Percentiles rank a stretch among this genome's conserved stretches.
Evolutionary conservation across 2,329 filamentous ascomycete genomes (phyloP).

Genomic region (Fusarium tupiense): DNA sequence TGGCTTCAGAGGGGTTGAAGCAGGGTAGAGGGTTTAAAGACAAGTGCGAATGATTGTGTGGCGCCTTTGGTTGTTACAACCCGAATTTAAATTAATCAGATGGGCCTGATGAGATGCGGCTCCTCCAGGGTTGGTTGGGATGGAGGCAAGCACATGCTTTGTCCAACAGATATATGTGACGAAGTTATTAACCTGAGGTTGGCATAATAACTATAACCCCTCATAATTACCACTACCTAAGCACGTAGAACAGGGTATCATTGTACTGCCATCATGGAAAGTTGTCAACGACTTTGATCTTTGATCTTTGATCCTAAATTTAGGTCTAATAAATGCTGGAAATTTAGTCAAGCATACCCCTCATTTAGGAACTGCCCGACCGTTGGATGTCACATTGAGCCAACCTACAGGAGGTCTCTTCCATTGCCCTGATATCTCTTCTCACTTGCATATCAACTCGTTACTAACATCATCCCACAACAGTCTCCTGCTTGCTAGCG

Average conservation of each 20-base stretch:
- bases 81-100: conserved; percentile 18
- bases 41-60: not conserved
- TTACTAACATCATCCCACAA: conserved; percentile 7
- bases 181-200: not conserved
- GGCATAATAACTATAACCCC: not conserved
- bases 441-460: conserved; percentile 8
- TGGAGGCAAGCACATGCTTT: not conserved
- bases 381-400: conserved; percentile 27
- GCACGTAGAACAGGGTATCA: not conserved
- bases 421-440: conserved; percentile 1
- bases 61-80: not conserved
- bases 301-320: conserved; percentile 13
- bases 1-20: not conserved
- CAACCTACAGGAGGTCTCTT: conserved; percentile 6
- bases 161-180: not conserved
- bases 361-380: conserved; percentile 23
- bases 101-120: conserved; percentile 26
- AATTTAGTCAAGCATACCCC: conserved; percentile 24
- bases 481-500: conserved; percentile 21
- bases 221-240: not conserved
- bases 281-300: not conserved
- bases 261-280: not conserved
- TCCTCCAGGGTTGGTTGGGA: conserved; percentile 10
- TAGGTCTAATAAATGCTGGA: conserved; percentile 12
- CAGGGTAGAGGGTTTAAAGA: not conserved